These are phyloP conservation scores for Zizania palustris DNA, from an alignment of 202 grass and related monocot genomes.

Conservation along the genomic window DNA sequence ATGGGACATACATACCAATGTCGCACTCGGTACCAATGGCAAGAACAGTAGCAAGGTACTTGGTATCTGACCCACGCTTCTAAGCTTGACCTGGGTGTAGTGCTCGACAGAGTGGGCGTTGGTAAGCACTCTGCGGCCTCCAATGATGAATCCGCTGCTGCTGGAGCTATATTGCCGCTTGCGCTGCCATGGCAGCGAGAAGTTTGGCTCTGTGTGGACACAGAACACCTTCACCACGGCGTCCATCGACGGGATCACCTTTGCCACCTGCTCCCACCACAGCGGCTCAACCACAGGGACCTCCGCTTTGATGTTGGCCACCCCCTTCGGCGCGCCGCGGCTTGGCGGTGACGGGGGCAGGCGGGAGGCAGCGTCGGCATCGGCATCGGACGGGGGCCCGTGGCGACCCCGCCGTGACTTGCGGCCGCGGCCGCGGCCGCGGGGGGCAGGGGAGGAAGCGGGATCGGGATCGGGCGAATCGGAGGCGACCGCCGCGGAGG, in stretches of 20 bases:
- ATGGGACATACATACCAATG: constrained; percentile 59
- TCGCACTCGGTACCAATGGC: constrained; percentile 94
- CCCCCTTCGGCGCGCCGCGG: no score
- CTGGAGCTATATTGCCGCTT: constrained; percentile 94
- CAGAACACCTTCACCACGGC: constrained; percentile 98
- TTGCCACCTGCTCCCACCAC: constrained; percentile 75
- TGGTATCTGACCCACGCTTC: constrained; percentile 87
- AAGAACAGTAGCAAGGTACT: constrained; percentile 88
- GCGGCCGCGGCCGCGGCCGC: no score
- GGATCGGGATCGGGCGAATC: no score
- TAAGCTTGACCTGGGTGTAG: constrained; percentile 92
- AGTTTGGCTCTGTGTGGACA: constrained; percentile 93
- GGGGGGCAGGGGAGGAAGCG: no score
- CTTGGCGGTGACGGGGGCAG: no score
- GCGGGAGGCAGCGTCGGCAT: no score
- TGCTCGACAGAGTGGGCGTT: constrained; percentile 96
- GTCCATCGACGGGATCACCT: constrained; percentile 83
- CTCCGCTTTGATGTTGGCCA: constrained; percentile 13
- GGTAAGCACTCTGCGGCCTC: constrained; percentile 74
- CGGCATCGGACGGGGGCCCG: no score
- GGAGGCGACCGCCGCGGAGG: no score
- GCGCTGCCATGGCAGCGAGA: constrained; percentile 94
- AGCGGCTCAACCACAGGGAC: constrained; percentile 33
- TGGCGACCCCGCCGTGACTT: no score
- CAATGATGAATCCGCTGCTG: constrained; percentile 84